Evolutionary conservation across 2,329 filamentous ascomycete genomes (phyloP).

Genomic region (Thielaviopsis musarum): DNA sequence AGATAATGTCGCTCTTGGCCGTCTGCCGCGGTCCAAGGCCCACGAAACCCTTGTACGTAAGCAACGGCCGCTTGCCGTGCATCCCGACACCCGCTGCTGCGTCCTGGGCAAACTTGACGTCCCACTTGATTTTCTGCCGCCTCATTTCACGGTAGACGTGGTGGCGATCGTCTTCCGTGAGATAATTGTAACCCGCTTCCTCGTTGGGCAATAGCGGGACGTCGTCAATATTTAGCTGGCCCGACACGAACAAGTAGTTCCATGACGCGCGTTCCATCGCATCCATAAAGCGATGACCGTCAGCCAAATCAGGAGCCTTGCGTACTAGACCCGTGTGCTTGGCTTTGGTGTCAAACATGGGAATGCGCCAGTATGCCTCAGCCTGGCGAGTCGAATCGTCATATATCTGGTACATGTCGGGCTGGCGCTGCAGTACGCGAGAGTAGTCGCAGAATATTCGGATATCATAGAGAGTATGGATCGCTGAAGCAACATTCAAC

Average conservation of each 20-base stretch:
- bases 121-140: neutral
- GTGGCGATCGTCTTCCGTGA: neutral
- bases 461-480: neutral
- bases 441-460: slow-evolving; percentile 1
- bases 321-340: neutral
- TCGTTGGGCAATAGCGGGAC: neutral
- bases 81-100: neutral
- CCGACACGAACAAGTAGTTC: neutral
- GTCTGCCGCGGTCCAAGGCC: slow-evolving; percentile 1
- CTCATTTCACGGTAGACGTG: neutral
- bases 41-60: slow-evolving; percentile 4
- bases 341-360: neutral
- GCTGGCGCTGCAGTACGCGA: slow-evolving; percentile 1
- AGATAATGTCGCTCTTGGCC: slow-evolving; percentile 1
- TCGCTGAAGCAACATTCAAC: neutral
- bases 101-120: neutral
- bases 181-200: neutral
- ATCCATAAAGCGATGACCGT: neutral
- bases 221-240: neutral
- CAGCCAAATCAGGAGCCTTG: neutral
- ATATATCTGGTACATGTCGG: slow-evolving; percentile 3
- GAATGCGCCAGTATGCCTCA: neutral
- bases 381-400: neutral
- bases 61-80: slow-evolving; percentile 2
- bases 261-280: neutral